Evolutionary conservation across 176 grass and related monocot species (phyloP).

Genomic region (Triticum monococcum): DNA sequence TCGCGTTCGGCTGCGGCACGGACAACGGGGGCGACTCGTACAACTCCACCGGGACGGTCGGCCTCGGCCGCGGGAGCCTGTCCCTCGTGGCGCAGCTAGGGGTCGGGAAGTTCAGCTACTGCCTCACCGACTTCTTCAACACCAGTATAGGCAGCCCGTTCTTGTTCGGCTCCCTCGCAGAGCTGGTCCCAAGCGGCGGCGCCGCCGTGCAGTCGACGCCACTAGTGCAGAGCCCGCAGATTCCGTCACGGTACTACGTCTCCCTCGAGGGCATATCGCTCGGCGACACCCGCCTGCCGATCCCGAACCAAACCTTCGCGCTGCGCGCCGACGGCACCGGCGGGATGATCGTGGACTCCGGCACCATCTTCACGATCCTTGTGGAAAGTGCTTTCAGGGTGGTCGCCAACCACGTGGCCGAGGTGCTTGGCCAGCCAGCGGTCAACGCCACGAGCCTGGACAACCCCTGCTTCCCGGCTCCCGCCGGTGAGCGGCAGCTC

Average conservation of each 20-base stretch:
- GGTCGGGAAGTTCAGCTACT: constrained; percentile 36
- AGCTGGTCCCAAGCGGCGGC: neutral
- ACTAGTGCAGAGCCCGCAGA: neutral
- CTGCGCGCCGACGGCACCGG: neutral
- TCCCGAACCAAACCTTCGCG: neutral
- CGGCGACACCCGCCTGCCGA: neutral
- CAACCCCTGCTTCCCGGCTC: constrained; percentile 19
- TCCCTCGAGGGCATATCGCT: neutral
- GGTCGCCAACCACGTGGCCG: neutral
- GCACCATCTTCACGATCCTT: neutral
- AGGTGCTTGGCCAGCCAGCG: neutral
- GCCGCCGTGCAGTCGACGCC: neutral
- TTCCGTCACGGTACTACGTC: neutral
- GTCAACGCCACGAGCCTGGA: constrained; percentile 3
- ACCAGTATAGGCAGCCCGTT: neutral
- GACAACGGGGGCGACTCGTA: neutral
- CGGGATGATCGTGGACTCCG: constrained; percentile 14
- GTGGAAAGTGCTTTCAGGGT: neutral
- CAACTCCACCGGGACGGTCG: constrained; percentile 30
- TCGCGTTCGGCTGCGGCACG: constrained; percentile 20
- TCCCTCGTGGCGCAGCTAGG: constrained; percentile 37
- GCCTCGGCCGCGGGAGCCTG: constrained; percentile 23
- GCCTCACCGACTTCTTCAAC: constrained; percentile 23
- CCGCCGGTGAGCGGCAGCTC: neutral
- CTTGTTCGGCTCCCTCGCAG: neutral